Evolutionary conservation across 495 filamentous ascomycete species (phyloP), one percentile per base, ranked within the genome.

Genomic region (Tetracladium marchalianum): DNA sequence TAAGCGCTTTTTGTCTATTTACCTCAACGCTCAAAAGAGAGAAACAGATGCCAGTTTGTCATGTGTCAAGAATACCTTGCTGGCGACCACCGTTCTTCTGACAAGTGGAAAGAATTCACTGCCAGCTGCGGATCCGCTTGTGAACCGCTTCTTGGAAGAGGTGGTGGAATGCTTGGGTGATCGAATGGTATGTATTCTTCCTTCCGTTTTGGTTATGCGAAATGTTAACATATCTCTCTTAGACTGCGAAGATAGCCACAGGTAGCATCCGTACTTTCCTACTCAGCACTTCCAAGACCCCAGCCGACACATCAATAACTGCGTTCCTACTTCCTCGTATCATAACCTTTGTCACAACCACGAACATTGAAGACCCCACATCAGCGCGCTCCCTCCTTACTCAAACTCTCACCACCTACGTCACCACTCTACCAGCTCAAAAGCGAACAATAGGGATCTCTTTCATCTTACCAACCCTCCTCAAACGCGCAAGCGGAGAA

Each of bases 61-160:
- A 2, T 95, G 88, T 55, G 90, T 94, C 52, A 96, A 92, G 66
- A 97, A 96, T 54, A 85, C 84, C 13, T 79, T 99, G 0, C 72
- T 97, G 39, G 84, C 86, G 0, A 78, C 81, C 39, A 93, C 93
- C 2, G 84, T 99, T 51, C 75, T 99, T 15, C 75, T 99, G 37
- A 95, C 87, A 4, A 80, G 81, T 27, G 84, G 84, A 31, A 71
- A 77, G 27, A 83, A 82, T 52, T 70, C 80, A 12, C 72, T 97
- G 22, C 72, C 80, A 1, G 76, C 86, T 1, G 74, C 69, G 44
- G 87, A 95, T 52, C 77, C 80, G 11, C 69, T 90, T 3, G 69
- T 94, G 13, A 65, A 63, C 8, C 71, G 71, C 16, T 82, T 85
- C 46, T 69, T 93, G 5, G 72, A 83, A 47, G 85, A 90, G 63